A percentile compares a stretch with the other conserved stretches of the same genome.
phyloP scores from a whole-genome alignment of 2,329 filamentous ascomycete species.

The Penicillium sumatraense region DNA sequence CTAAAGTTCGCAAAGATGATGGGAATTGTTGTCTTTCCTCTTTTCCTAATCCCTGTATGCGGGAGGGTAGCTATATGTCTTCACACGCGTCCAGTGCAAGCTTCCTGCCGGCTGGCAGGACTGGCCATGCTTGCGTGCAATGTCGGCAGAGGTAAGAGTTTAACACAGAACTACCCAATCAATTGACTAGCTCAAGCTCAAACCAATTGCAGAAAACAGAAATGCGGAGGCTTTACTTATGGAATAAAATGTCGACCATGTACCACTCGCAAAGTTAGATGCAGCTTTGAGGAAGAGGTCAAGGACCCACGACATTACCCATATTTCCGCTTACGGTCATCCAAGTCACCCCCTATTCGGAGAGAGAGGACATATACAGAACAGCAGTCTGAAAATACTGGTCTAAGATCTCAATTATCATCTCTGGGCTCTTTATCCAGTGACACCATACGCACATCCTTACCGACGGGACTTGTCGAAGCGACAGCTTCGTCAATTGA shows the following conservation, averaged over 20 bases:
- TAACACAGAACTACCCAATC: neutral
- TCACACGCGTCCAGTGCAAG: neutral
- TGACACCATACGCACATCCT: neutral
- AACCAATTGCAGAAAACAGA: neutral
- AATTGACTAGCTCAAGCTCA: neutral
- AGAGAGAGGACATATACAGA: neutral
- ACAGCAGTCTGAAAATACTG: neutral
- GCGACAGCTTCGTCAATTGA: neutral
- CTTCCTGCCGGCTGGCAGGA: constrained; percentile 3
- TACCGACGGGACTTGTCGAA: neutral
- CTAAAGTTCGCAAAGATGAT: neutral
- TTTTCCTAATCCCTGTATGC: neutral
- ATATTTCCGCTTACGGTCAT: neutral
- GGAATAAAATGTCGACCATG: constrained; percentile 9
- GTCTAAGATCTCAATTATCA: neutral
- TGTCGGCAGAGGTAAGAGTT: constrained; percentile 3
- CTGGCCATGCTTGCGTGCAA: constrained; percentile 8
- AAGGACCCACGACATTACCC: constrained; percentile 6
- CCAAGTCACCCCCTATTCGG: neutral
- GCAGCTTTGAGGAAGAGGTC: constrained; percentile 7
- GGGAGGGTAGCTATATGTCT: neutral
- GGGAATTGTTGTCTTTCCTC: neutral
- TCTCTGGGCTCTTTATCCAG: neutral
- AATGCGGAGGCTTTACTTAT: constrained; percentile 4
- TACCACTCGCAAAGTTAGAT: constrained; percentile 3